Percentiles rank a stretch among this genome's conserved stretches.
phyloP scores from a whole-genome alignment of 768 basidiomycete species.

The Leccinum broughii region DNA sequence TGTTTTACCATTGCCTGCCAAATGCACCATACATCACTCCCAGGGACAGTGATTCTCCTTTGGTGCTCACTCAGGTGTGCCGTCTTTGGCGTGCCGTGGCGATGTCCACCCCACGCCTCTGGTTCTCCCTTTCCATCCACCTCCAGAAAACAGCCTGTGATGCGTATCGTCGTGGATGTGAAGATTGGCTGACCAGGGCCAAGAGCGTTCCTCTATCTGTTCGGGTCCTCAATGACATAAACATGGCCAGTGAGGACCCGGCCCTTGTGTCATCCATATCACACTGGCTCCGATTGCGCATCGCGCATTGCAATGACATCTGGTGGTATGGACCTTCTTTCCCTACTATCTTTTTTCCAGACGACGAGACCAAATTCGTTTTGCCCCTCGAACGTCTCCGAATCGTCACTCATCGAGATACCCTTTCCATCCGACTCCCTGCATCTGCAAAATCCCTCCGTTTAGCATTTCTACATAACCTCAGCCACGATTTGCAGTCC shows the following conservation, averaged over 20 bases:
- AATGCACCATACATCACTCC: conserved; percentile 28
- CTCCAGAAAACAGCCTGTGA: conserved; percentile 14
- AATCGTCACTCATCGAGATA: conserved; percentile 20
- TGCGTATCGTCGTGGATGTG: conserved; percentile 20
- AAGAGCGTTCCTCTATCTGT: conserved; percentile 27
- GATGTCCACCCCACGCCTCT: conserved; percentile 33
- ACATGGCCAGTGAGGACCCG: conserved; percentile 9
- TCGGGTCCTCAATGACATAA: conserved; percentile 30
- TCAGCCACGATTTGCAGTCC: conserved; percentile 23
- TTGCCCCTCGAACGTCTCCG: conserved; percentile 22
- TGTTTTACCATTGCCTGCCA: conserved; percentile 32
- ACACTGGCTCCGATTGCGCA: conserved; percentile 26
- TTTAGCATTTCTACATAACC: conserved; percentile 21
- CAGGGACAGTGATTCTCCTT: conserved; percentile 18
- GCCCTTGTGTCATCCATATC: conserved; percentile 5
- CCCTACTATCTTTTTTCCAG: conserved; percentile 18
- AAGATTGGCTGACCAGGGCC: conserved; percentile 31
- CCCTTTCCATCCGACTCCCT: conserved; percentile 18
- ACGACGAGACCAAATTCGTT: background rate
- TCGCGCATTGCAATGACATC: conserved; percentile 26
- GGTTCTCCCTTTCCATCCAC: conserved; percentile 30
- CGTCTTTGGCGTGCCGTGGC: conserved; percentile 33
- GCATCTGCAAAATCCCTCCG: conserved; percentile 19
- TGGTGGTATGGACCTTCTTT: conserved; percentile 36
- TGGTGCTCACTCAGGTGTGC: conserved; percentile 31